phyloP scores from a whole-genome alignment of 352 stramenopile species.

The Globisporangium splendens region DNA sequence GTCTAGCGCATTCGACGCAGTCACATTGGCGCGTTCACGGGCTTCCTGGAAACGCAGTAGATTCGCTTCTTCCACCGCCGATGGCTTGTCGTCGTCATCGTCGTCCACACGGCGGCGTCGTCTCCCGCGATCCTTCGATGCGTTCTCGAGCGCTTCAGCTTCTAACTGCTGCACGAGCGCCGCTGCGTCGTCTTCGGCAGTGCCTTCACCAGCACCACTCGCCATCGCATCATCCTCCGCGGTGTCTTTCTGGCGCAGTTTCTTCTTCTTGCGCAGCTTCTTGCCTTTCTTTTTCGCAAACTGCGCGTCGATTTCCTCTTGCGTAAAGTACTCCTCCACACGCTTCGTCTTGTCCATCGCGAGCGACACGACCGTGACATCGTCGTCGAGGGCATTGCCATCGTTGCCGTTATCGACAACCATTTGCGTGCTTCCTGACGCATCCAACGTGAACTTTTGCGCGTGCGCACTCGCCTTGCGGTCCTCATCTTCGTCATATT shows the following conservation, averaged over 20 bases:
- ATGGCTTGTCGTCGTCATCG: constrained; percentile 34
- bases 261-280: constrained; percentile 75
- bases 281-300: constrained; percentile 83
- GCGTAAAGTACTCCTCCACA: constrained; percentile 80
- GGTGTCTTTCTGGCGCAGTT: constrained; percentile 23
- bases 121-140: constrained; percentile 50
- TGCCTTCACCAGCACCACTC: constrained; percentile 19
- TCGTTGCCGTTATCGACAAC: not conserved
- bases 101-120: constrained; percentile 31
- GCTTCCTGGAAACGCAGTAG: constrained; percentile 70
- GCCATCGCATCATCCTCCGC: constrained; percentile 30
- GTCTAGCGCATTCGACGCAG: constrained; percentile 39
- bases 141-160: constrained; percentile 38
- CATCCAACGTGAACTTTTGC: constrained; percentile 62
- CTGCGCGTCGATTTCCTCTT: constrained; percentile 79
- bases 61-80: constrained; percentile 32
- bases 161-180: constrained; percentile 66
- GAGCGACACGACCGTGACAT: constrained; percentile 56
- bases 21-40: constrained; percentile 53
- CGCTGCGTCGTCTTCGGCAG: constrained; percentile 19
- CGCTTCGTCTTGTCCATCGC: constrained; percentile 44
- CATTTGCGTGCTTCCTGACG: constrained; percentile 21
- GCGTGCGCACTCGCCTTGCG: constrained; percentile 26
- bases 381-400: constrained; percentile 30
- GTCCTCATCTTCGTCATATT: constrained; percentile 90